Percentiles rank a stretch among this genome's conserved stretches.
Evolutionary conservation across 2,329 filamentous ascomycete species (phyloP).

Genomic region (Septoria linicola): DNA sequence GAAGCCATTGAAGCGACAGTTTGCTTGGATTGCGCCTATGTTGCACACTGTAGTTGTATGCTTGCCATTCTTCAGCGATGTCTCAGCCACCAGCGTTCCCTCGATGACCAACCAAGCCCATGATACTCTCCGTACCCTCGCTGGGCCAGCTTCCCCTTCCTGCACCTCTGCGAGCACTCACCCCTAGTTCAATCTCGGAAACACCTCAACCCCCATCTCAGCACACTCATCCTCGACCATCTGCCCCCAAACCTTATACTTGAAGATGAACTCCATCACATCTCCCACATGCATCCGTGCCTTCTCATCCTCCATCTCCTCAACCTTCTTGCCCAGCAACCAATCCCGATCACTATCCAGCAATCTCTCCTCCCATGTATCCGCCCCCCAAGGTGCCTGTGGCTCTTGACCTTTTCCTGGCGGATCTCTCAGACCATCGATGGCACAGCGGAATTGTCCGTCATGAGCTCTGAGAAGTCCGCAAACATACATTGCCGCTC

Average conservation of each 20-base stretch:
- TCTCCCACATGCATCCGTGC: conserved; percentile 2
- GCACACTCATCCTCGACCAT: conserved; percentile 11
- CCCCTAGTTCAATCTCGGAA: conserved; percentile 6
- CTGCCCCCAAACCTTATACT: conserved; percentile 11
- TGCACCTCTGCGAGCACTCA: too few relatives aligned
- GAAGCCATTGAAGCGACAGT: too few relatives aligned
- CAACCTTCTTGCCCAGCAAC: conserved; percentile 7
- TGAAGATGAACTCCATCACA: conserved; percentile 10
- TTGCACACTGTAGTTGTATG: too few relatives aligned
- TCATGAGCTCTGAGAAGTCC: conserved; percentile 10
- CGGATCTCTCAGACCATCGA: conserved; percentile 4
- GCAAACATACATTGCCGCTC: conserved; percentile 8
- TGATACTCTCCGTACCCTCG: too few relatives aligned
- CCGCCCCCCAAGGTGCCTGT: conserved; percentile 5
- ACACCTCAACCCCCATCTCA: conserved; percentile 1
- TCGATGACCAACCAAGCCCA: too few relatives aligned
- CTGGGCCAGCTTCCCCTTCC: too few relatives aligned
- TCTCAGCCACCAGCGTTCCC: too few relatives aligned
- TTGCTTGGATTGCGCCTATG: too few relatives aligned
- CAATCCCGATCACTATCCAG: conserved; percentile 11
- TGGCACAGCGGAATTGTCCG: conserved; percentile 6
- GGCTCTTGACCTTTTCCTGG: not conserved
- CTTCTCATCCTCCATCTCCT: conserved; percentile 7
- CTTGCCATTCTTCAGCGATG: too few relatives aligned
- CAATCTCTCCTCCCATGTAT: conserved; percentile 14